phyloP scores from a whole-genome alignment of 2,329 filamentous ascomycete genomes.

The Fusarium sp. region DNA sequence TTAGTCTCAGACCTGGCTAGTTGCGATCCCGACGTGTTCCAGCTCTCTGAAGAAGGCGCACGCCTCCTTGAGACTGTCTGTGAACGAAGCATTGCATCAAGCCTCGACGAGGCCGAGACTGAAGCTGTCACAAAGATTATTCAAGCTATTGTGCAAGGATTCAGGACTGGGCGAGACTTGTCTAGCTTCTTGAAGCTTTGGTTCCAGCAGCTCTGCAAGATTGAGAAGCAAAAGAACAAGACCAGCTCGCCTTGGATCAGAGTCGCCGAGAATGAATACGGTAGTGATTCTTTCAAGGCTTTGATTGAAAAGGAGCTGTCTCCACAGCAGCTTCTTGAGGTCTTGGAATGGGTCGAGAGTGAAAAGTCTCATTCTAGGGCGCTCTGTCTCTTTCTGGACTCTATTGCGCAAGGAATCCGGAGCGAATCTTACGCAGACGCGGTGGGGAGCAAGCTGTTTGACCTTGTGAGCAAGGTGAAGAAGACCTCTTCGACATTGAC shows the following conservation, averaged over 20 bases:
- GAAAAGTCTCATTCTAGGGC: slow-evolving; percentile 47
- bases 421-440: slow-evolving; percentile 56
- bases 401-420: slow-evolving; percentile 54
- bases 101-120: slow-evolving; percentile 28
- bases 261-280: slow-evolving; percentile 33
- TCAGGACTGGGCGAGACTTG: slow-evolving; percentile 56
- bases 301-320: slow-evolving; percentile 57
- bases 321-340: slow-evolving; percentile 54
- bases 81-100: slow-evolving; percentile 43
- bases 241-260: slow-evolving; percentile 48
- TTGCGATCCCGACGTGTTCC: slow-evolving; percentile 61
- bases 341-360: slow-evolving; percentile 55
- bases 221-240: slow-evolving; percentile 44
- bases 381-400: slow-evolving; percentile 55
- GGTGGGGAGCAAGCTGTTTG: slow-evolving; percentile 52
- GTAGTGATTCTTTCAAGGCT: slow-evolving; percentile 28
- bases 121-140: slow-evolving; percentile 50
- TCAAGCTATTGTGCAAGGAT: slow-evolving; percentile 56
- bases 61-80: slow-evolving; percentile 55
- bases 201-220: slow-evolving; percentile 54
- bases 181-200: slow-evolving; percentile 59
- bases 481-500: slow-evolving; percentile 44
- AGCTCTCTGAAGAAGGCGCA: slow-evolving; percentile 52
- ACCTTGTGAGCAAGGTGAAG: slow-evolving; percentile 45
- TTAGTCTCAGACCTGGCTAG: slow-evolving; percentile 54